Base-by-base conservation (phyloP, 2,329 filamentous ascomycete species). In the Colletotrichum sp. region DNA sequence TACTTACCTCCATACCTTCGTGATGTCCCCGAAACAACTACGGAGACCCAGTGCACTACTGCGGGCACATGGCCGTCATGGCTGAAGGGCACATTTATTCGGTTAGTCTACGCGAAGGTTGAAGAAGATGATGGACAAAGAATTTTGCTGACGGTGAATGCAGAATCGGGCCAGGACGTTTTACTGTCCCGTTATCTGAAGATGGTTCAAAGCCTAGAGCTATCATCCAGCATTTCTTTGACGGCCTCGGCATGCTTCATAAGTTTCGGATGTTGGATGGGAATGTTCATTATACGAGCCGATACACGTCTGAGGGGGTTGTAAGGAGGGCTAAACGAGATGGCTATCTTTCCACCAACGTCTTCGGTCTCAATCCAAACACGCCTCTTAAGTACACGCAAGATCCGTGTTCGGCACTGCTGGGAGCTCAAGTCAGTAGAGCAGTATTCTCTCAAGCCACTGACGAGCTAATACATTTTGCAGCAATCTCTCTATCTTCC, bases 141-240 rank as follows among this genome's bases (percentile, higher is more conserved):
- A 7, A 7, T 7, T 28, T 26, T 59, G 24, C 24, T 59, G 52
- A 21, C 5, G 13, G 28, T n/a, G 16, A 28, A 28, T 28, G 5
- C 39, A 78, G 71, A 26, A 61, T 78, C 30, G 76, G 76, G 21
- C 69, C 74, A 3, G 76, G 74, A 4, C 61, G 67, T 21, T 78
- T 72, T 43, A 76, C 74, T 7, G 68, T 78, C 6, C 76, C 74
- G 4, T 59, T 78, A 5, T 74, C 74, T 14, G 76, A 78, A 16
- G 76, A 78, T 43, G 71, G 67, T 4, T 78, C 76, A n/a, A 78
- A 72, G 74, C 76, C 76, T 14, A 78, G 73, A 13, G 76, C 76
- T 7, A 71, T 78, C 7, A 59, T 78, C 8, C 76, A 78, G 71
- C 76, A 78, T 48, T 76, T 78, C 43, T 78, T 78, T 28, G 76